Conservation (phyloP, 257 asterid genomes). For the Nicotiana otophora region DNA sequence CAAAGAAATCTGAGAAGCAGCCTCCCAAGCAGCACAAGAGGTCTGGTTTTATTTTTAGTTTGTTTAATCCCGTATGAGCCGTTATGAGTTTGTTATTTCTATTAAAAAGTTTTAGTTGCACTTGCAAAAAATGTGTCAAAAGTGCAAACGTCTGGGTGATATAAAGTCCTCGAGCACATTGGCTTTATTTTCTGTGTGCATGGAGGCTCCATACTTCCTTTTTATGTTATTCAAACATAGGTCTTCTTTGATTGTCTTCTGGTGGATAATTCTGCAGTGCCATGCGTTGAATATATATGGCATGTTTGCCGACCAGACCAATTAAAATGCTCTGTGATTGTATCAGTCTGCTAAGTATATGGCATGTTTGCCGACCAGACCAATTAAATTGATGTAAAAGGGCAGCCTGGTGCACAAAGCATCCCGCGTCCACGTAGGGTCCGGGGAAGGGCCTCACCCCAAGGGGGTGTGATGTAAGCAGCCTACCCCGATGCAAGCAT, state of each 20-base stretch:
- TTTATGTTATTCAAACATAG: neutral
- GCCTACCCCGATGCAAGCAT: too few species aligned
- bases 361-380: neutral
- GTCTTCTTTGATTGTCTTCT: neutral
- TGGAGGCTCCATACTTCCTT: neutral
- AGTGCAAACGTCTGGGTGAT: neutral
- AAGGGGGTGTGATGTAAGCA: too few species aligned
- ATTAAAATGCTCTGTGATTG: neutral
- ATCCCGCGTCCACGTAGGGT: too few species aligned
- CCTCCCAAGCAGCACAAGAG: slow-evolving; percentile 67
- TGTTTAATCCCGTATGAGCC: neutral
- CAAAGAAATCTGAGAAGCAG: slow-evolving; percentile 50
- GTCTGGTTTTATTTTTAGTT: slow-evolving; percentile 17
- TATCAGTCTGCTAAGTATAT: neutral
- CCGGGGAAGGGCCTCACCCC: too few species aligned
- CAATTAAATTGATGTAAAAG: neutral
- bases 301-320: neutral
- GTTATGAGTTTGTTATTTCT: neutral
- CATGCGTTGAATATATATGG: too few species aligned
- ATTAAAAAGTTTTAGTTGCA: neutral
- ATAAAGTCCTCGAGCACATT: neutral
- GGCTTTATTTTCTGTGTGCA: neutral
- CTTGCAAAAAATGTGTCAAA: neutral
- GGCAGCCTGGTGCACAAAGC: too few species aligned
- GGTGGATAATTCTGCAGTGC: neutral